A percentile compares a stretch with the other conserved stretches of the same genome.
phyloP scores from a whole-genome alignment of 2,329 filamentous ascomycete species.

The Aspergillus sp. region DNA sequence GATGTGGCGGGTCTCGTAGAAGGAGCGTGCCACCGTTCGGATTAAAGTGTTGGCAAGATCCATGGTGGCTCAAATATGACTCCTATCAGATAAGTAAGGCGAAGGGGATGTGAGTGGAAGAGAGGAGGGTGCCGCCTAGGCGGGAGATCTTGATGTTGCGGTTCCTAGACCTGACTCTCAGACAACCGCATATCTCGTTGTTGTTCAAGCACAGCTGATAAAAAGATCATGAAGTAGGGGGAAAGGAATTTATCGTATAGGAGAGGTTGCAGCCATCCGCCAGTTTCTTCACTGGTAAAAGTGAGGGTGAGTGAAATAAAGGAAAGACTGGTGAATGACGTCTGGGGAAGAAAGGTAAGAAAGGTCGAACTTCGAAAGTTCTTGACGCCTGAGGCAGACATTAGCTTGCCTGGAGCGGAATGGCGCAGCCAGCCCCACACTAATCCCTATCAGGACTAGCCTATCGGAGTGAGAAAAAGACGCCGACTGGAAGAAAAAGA shows the following conservation, averaged over 20 bases:
- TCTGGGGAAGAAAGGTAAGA: background rate
- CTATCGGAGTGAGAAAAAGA: background rate
- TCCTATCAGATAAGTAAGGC: background rate
- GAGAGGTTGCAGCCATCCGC: background rate
- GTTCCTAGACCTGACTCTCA: background rate
- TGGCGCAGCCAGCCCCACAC: background rate
- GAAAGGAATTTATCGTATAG: background rate
- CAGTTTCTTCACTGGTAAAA: background rate
- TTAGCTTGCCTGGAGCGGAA: background rate
- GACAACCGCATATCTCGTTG: conserved; percentile 1
- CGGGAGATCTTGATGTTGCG: background rate
- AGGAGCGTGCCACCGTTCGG: conserved; percentile 80
- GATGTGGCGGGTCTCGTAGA: conserved; percentile 82
- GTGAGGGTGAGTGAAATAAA: background rate
- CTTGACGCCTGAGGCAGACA: background rate
- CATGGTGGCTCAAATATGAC: conserved; percentile 39
- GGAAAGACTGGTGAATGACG: conserved; percentile 1
- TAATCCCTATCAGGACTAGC: background rate
- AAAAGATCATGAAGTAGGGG: background rate
- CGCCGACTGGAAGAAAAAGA: conserved; percentile 13
- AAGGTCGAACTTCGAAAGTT: background rate
- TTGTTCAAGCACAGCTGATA: background rate
- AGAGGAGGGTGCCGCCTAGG: background rate
- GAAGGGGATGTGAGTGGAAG: background rate
- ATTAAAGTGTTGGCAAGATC: conserved; percentile 75